Base-by-base conservation (phyloP, 192 early-diverging fungal genomes). In the Linnemannia zychae region DNA sequence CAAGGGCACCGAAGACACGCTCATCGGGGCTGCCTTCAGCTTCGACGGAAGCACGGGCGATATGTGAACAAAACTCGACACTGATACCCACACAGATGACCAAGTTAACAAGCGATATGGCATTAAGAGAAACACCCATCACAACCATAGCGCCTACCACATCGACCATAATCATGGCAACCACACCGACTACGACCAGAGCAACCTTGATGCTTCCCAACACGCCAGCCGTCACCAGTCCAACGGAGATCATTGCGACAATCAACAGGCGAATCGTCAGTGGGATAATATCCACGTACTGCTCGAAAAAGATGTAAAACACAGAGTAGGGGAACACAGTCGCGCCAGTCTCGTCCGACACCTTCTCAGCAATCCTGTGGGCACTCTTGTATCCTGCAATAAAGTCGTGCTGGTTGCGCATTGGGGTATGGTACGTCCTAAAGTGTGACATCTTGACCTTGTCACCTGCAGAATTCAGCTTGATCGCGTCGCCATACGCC, bases 251-350 rank as follows among this genome's bases (percentile, higher is more conserved):
- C 68, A 91, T 87, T 20, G 91, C 93, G 36, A 90, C 79, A 4
- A 84, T 66, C 31, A 94, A 74, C 11, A 93, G 82, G 12, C 91
- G 82, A 16, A 88, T 38, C 5, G 92, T 88, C 82, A 93, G 80
- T 7, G 76, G 53, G 4, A 90, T 86, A 38, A 94, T 91, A 36
- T 89, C 84, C 13, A 88, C 77, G 60, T 94, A 94, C 83, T 94
- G 93, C 74, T 92, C 93, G 80, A 94, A 94, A 79, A 94, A 94
- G 65, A 93, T 88, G 74, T 94, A 93, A 75, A 92, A 93, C 6
- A 93, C 86, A 0, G 92, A 92, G 71, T 94, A 94, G 0, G 92
- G 90, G 65, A 90, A 93, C 6, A 94, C 91, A 20, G 84, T 84
- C 5, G 91, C 34, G 2, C 86, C 89, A 22, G 82, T 86, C 9